phyloP scores from a whole-genome alignment of 2,329 filamentous ascomycete species.

The Trichoderma semiorbis region DNA sequence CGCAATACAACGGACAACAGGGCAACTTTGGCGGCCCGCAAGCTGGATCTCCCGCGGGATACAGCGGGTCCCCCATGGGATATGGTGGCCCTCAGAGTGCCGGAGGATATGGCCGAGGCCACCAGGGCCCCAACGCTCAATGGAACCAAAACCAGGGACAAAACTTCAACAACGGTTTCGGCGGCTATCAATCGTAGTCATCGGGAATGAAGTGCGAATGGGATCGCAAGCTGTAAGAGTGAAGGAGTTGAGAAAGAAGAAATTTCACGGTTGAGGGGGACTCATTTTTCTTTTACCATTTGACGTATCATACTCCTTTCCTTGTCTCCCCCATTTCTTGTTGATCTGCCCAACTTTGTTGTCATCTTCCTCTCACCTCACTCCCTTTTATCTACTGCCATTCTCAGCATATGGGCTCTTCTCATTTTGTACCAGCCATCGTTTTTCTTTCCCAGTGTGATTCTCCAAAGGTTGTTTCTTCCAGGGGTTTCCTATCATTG shows the following conservation, averaged over 20 bases:
- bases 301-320: conserved; percentile 20
- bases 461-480: conserved; percentile 22
- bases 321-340: conserved; percentile 21
- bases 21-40: conserved; percentile 62
- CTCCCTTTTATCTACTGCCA: conserved; percentile 21
- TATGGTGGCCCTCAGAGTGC: conserved; percentile 72
- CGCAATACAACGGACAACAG: conserved; percentile 62
- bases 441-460: conserved; percentile 22
- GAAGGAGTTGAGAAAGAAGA: conserved; percentile 22
- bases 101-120: conserved; percentile 79
- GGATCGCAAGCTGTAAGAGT: conserved; percentile 19
- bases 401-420: conserved; percentile 19
- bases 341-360: conserved; percentile 1
- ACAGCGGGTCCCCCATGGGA: conserved; percentile 65
- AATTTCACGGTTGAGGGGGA: conserved; percentile 1
- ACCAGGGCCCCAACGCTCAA: conserved; percentile 54
- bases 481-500: conserved; percentile 28
- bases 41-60: conserved; percentile 59
- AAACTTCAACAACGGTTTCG: conserved; percentile 59
- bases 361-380: conserved; percentile 12
- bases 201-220: conserved; percentile 22
- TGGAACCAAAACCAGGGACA: conserved; percentile 54
- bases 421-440: conserved; percentile 24
- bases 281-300: conserved; percentile 20
- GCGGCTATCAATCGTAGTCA: conserved; percentile 57